phyloP scores from a whole-genome alignment of 768 basidiomycete species.

The Chalciporus piperatus region DNA sequence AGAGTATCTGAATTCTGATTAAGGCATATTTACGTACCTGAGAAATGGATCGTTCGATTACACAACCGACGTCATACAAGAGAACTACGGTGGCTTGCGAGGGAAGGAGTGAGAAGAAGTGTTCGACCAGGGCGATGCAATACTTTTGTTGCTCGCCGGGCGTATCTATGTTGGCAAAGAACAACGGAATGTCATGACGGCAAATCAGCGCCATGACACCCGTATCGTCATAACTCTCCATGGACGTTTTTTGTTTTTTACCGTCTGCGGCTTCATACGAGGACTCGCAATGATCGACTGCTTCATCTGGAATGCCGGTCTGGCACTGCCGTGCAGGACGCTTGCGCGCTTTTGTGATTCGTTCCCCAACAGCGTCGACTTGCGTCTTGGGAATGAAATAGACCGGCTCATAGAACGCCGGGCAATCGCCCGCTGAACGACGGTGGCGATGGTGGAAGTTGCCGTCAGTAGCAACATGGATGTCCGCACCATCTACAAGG shows the following conservation, averaged over 20 bases:
- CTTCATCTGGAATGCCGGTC: conserved; percentile 24
- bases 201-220: conserved; percentile 39
- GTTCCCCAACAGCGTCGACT: conserved; percentile 31
- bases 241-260: conserved; percentile 25
- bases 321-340: too few relatives aligned
- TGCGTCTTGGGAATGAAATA: conserved; percentile 8
- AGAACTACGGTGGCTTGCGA: conserved; percentile 26
- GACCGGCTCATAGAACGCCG: not conserved
- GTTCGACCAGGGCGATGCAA: conserved; percentile 31
- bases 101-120: conserved; percentile 30
- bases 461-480: conserved; percentile 28
- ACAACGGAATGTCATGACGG: conserved; percentile 38
- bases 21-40: conserved; percentile 19
- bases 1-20: not conserved
- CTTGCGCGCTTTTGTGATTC: conserved; percentile 25
- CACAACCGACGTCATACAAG: conserved; percentile 37
- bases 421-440: not conserved
- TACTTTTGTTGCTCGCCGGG: conserved; percentile 28
- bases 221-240: conserved; percentile 28
- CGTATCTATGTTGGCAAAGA: conserved; percentile 30
- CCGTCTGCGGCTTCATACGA: conserved; percentile 34
- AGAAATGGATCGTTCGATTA: conserved; percentile 21
- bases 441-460: conserved; percentile 1
- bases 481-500: conserved; percentile 28
- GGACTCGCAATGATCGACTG: conserved; percentile 34